A percentile compares a stretch with the other conserved stretches of the same genome.
Evolutionary conservation across 768 basidiomycete genomes (phyloP).

Genomic region (Panaeolus papilionaceus): DNA sequence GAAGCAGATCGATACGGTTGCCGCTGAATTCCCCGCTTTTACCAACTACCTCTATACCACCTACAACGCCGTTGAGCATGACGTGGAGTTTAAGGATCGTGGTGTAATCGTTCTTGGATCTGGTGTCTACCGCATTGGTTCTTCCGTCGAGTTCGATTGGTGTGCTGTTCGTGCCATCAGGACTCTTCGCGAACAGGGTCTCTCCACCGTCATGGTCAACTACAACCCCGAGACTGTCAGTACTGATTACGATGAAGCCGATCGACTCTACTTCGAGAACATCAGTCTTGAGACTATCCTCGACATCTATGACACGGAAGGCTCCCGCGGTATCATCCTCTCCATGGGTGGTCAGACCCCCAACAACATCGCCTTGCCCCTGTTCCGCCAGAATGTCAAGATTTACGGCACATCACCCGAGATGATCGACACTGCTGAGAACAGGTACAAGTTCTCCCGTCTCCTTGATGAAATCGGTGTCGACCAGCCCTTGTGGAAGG

Average conservation of each 20-base stretch:
- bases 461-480: slow-evolving; percentile 98
- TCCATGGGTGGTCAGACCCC: slow-evolving; percentile 99
- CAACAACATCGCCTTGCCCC: slow-evolving; percentile 95
- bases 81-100: slow-evolving; percentile 85
- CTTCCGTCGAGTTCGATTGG: slow-evolving; percentile 99
- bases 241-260: slow-evolving; percentile 99
- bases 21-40: slow-evolving; percentile 97
- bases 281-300: slow-evolving; percentile 96
- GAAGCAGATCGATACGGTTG: slow-evolving; percentile 99
- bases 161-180: slow-evolving; percentile 97
- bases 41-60: slow-evolving; percentile 99
- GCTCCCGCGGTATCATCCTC: slow-evolving; percentile 88
- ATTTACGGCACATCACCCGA: slow-evolving; percentile 99
- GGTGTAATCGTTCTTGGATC: slow-evolving; percentile 98
- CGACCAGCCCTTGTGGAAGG: slow-evolving; percentile 98
- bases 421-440: slow-evolving; percentile 99
- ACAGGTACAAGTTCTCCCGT: slow-evolving; percentile 99
- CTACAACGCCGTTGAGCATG: slow-evolving; percentile 96
- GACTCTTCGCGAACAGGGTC: slow-evolving; percentile 92
- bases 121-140: slow-evolving; percentile 98
- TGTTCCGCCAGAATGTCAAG: slow-evolving; percentile 97
- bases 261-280: slow-evolving; percentile 98
- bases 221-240: slow-evolving; percentile 99
- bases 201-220: slow-evolving; percentile 98
- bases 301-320: slow-evolving; percentile 94